Percentiles rank a stretch among this genome's conserved stretches.
phyloP scores from a whole-genome alignment of 164 flowering plant genomes.

The Tetracentron sinense region DNA sequence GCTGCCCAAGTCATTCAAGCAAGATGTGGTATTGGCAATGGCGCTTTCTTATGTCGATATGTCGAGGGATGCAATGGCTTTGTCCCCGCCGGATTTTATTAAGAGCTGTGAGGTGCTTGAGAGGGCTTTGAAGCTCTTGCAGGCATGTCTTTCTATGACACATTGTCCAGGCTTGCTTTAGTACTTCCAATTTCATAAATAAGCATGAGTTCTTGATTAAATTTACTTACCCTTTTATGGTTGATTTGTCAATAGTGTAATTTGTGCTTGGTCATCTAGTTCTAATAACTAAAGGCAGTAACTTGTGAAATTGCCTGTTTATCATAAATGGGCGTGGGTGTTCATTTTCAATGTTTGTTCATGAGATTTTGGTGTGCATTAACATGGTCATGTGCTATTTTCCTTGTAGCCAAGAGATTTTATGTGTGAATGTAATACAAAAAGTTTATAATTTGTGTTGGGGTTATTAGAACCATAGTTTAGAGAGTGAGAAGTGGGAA shows the following conservation, averaged over 20 bases:
- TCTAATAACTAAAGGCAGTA: no score
- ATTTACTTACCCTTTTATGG: neutral
- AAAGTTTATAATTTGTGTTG: no score
- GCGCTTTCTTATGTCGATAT: conserved; percentile 86
- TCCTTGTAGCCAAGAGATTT: no score
- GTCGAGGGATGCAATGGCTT: conserved; percentile 91
- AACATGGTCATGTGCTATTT: neutral
- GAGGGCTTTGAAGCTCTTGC: conserved; percentile 86
- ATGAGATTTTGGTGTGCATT: neutral
- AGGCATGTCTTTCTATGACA: conserved; percentile 35
- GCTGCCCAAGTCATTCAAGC: conserved; percentile 78
- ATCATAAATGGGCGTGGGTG: neutral
- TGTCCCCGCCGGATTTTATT: conserved; percentile 78
- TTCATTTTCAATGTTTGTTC: neutral
- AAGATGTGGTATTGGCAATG: conserved; percentile 84
- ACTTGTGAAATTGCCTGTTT: no score
- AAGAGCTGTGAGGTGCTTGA: conserved; percentile 73
- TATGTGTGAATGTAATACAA: no score
- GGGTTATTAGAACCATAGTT: no score
- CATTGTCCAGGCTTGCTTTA: no score
- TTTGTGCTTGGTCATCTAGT: neutral
- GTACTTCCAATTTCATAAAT: no score
- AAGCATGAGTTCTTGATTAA: no score
- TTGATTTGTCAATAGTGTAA: neutral
- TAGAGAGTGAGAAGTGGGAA: no score